These are phyloP conservation scores for Mycothermus thermophilus DNA, from an alignment of 495 filamentous ascomycete species.

Conservation along the genomic window DNA sequence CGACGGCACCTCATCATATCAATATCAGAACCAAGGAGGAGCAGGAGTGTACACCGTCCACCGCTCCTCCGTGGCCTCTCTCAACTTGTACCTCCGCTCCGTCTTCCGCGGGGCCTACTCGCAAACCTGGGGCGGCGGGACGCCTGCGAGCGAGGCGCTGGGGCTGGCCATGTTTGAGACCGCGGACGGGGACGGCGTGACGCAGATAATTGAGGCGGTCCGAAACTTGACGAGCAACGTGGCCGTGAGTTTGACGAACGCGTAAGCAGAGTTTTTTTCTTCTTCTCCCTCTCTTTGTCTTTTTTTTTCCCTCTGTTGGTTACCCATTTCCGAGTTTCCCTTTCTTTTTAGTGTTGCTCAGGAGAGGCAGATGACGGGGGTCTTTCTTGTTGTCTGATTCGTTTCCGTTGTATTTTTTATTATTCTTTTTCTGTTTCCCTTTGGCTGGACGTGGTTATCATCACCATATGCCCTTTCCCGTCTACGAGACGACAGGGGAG, in stretches of 20 bases:
- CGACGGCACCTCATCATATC: too few species aligned
- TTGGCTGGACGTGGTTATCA: too few species aligned
- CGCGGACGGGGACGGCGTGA: too few species aligned
- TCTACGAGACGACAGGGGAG: too few species aligned
- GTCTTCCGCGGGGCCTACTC: slow-evolving; percentile 14
- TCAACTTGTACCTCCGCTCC: slow-evolving; percentile 7
- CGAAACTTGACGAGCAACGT: slow-evolving; percentile 13
- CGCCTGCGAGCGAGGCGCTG: slow-evolving; percentile 8
- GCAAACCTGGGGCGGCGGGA: slow-evolving; percentile 5
- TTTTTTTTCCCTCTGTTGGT: not conserved
- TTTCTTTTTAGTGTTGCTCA: too few species aligned
- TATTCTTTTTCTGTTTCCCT: not conserved
- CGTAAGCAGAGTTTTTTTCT: slow-evolving; percentile 7
- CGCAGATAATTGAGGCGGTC: slow-evolving; percentile 3
- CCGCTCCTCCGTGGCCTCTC: slow-evolving; percentile 3
- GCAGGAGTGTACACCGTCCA: slow-evolving; percentile 15
- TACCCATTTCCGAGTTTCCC: not conserved
- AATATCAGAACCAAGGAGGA: too few species aligned
- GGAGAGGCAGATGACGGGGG: too few species aligned
- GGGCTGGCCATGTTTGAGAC: slow-evolving; percentile 11
- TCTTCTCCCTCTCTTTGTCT: too few species aligned
- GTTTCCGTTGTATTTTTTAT: not conserved
- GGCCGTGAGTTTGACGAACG: slow-evolving; percentile 15
- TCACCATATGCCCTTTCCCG: not conserved
- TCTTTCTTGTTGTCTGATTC: not conserved